A percentile compares a stretch with the other conserved stretches of the same genome.
Evolutionary conservation across 2,329 filamentous ascomycete species (phyloP).

Genomic region (Ophiobolus disseminans): DNA sequence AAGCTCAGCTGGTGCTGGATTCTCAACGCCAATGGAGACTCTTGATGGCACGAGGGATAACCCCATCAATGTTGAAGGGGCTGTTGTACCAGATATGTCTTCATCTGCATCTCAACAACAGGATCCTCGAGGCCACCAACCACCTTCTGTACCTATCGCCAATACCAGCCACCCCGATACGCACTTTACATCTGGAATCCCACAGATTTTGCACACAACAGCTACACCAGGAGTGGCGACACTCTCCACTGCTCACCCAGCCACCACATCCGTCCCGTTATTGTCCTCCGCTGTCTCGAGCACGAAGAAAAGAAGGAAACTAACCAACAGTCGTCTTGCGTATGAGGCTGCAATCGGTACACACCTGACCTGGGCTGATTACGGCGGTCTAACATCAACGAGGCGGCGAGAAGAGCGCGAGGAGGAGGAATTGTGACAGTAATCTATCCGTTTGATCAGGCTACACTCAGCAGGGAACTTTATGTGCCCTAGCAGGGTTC

Average conservation of each 20-base stretch:
- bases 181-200: background rate
- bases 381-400: constrained; percentile 53
- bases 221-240: background rate
- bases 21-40: background rate
- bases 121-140: background rate
- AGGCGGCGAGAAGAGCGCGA: constrained; percentile 18
- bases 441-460: too few relatives aligned
- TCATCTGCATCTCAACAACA: background rate
- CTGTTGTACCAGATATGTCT: background rate
- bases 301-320: constrained; percentile 7
- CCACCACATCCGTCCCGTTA: background rate
- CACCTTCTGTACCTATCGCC: background rate
- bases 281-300: background rate
- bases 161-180: background rate
- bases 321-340: constrained; percentile 29
- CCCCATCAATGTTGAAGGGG: background rate
- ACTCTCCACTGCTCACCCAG: background rate
- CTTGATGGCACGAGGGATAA: background rate
- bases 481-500: too few relatives aligned
- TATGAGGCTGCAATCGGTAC: constrained; percentile 39
- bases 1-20: too few relatives aligned
- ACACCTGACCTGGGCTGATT: constrained; percentile 52
- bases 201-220: background rate
- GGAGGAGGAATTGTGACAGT: constrained; percentile 32
- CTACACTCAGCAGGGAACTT: too few relatives aligned